These are phyloP conservation scores for Barnettozyma californica DNA, from an alignment of 805 yeast species.

Conservation along the genomic window DNA sequence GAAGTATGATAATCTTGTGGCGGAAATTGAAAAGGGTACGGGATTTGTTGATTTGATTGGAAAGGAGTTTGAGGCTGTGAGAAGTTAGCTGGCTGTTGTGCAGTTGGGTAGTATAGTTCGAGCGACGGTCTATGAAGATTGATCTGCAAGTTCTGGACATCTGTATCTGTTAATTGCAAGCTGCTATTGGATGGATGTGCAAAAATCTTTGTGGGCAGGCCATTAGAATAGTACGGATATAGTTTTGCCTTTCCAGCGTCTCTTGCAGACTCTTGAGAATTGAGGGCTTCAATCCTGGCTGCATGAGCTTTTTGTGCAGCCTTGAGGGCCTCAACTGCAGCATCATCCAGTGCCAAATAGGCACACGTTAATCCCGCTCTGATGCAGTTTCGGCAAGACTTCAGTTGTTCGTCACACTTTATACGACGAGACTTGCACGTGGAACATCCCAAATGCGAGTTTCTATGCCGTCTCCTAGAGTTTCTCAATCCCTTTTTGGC, in stretches of 20 bases:
- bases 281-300: conserved; percentile 31
- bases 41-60: neutral
- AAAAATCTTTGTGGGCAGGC: conserved; percentile 22
- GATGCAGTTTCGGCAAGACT: conserved; percentile 50
- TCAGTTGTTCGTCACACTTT: conserved; percentile 62
- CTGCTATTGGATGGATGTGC: conserved; percentile 8
- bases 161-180: neutral
- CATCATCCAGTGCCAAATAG: conserved; percentile 41
- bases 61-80: neutral
- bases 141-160: conserved; percentile 17
- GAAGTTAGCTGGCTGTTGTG: conserved; percentile 2
- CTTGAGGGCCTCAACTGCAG: conserved; percentile 43
- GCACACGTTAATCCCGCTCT: conserved; percentile 44
- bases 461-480: conserved; percentile 53
- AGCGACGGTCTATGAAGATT: conserved; percentile 14
- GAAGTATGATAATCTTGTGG: no score
- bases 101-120: conserved; percentile 1
- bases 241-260: conserved; percentile 14
- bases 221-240: conserved; percentile 20
- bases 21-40: neutral
- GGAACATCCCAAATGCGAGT: conserved; percentile 72
- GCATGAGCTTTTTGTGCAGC: conserved; percentile 41
- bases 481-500: conserved; percentile 19
- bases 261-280: conserved; percentile 17
- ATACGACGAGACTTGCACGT: conserved; percentile 59